Evolutionary conservation across 2,329 filamentous ascomycete species (phyloP), one percentile per base, ranked within the genome.

Genomic region (Verticillium dahliae): DNA sequence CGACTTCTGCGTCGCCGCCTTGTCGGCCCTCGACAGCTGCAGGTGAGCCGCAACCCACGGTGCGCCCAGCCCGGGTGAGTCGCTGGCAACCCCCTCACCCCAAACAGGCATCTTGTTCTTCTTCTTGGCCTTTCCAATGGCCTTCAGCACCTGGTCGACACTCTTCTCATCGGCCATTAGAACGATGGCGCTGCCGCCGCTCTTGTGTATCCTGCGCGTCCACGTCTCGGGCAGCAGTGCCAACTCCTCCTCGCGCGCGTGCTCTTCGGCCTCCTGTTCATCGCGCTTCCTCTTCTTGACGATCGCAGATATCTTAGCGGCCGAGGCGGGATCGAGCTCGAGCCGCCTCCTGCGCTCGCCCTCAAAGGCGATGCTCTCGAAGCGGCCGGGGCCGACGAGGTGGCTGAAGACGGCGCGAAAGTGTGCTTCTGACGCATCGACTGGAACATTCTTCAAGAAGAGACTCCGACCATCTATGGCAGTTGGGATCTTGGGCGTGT

Each of bases 381-480:
- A 90, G 56, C 90, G 83, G 2, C 90, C 90, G 0, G 89, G 87
- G 9, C 91, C 90, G 0, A 97, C 82, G 15, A 96, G 84, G 1
- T 83, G 80, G 1, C 85, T 78, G 67, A 98, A 96, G 0, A 98
- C 78, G 52, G 87, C 81, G 55, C 91, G 87, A 52, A 98, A 81
- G 69, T 93, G 90, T 1, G 80, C 74, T 61, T 91, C 88, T 4
- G 91, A 96, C 62, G 91, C 88, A 71, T 97, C 93, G 65, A 89
- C 81, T 6, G 95, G 95, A 1, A 96, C 78, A 70, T 99, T 98
- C 65, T 93, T 90, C n/a, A 96, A 73, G 75, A 97, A 99, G 18
- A 99, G 82, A 64, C 90, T 92, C 68, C 93, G 88, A 15, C 85
- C 79, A 68, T 94, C 90, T 73, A 90, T 84, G 60, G 84, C 80